Percentiles rank a stretch among this genome's conserved stretches.
These are phyloP conservation scores for Tricholoma sp. DNA, from an alignment of 768 basidiomycete genomes.

Conservation along the genomic window DNA sequence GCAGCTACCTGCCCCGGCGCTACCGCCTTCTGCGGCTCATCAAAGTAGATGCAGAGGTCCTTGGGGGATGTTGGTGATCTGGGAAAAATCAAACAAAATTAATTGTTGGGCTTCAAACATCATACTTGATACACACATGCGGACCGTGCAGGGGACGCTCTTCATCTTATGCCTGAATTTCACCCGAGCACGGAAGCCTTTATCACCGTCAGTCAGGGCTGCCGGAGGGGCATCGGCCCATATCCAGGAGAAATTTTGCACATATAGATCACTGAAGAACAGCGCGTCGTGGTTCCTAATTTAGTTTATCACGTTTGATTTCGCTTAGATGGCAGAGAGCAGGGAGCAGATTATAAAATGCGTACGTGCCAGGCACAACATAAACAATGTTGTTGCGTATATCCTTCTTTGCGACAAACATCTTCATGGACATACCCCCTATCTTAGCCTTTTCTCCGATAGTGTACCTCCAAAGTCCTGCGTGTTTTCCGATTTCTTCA, in stretches of 20 bases:
- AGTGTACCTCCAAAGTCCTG: constrained; percentile 81
- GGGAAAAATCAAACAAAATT: constrained; percentile 10
- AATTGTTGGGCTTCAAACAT: background rate
- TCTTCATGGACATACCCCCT: constrained; percentile 49
- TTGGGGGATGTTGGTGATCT: constrained; percentile 6
- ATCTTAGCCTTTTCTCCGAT: constrained; percentile 78
- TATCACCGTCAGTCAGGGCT: constrained; percentile 26
- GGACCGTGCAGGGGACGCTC: constrained; percentile 47
- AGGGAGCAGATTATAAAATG: background rate
- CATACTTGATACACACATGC: constrained; percentile 31
- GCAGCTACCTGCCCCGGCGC: constrained; percentile 79
- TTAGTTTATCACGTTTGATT: background rate
- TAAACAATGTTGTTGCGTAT: constrained; percentile 56
- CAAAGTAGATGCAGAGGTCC: constrained; percentile 44
- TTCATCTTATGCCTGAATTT: constrained; percentile 73
- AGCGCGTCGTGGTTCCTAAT: constrained; percentile 59
- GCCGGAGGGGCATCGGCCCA: constrained; percentile 57
- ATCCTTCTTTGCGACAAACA: constrained; percentile 78
- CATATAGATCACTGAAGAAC: constrained; percentile 31
- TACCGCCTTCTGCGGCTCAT: constrained; percentile 59
- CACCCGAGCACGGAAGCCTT: constrained; percentile 45
- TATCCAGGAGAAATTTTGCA: constrained; percentile 70
- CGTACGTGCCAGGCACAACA: constrained; percentile 71
- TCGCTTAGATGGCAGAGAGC: background rate
- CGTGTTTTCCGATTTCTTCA: constrained; percentile 51